Evolutionary conservation across 225 moss, liverwort and hornwort genomes (phyloP), one percentile per base, ranked within the genome.

Genomic region (Pseudisothecium myosuroides): DNA sequence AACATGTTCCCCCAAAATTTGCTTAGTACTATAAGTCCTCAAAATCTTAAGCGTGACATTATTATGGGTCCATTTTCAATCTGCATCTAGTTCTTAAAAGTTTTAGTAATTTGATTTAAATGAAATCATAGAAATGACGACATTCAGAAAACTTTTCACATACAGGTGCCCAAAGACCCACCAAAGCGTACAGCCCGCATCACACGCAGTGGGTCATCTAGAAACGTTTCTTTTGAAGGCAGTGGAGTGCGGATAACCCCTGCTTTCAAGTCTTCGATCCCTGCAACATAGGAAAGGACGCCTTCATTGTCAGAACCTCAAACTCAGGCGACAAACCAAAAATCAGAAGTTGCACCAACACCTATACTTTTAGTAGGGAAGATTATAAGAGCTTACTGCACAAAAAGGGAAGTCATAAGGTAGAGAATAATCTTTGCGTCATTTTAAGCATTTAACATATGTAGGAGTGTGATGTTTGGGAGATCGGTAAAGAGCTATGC

Each of bases 141-240:
- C 28, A 67, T 39, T 39, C 55, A 39, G 73, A 86, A 86, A 83
- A 88, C 5, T 73, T 28, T 45, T 47, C 27, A 37, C 32, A 78
- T 41, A 85, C 36, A 61, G 23, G 82, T 54, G 65, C 54, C 49
- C 76, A 85, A 84, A 87, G 63, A 74, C 83, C 59, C 87, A 98
- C 98, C 96, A 91, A 97, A 97, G 67, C 96, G 96, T 55, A 98
- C 92, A 88, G 95, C 93, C 29, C 97, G 94, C 88, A 95, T 89
- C 39, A 98, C 98, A 83, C 97, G 97, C 64, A 97, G 94, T 47
- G 97, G 98, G 55, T 98, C 97, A 91, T 98, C 97, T 85, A 98
- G 91, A 88, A 97, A 98, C 13, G 97, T 98, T 49, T 94, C 93
- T 67, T 95, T 93, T 22, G 98, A 79, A 81, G 97, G 93, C 89